phyloP scores from a whole-genome alignment of 495 filamentous ascomycete genomes.

The Bathelium albidoporum region DNA sequence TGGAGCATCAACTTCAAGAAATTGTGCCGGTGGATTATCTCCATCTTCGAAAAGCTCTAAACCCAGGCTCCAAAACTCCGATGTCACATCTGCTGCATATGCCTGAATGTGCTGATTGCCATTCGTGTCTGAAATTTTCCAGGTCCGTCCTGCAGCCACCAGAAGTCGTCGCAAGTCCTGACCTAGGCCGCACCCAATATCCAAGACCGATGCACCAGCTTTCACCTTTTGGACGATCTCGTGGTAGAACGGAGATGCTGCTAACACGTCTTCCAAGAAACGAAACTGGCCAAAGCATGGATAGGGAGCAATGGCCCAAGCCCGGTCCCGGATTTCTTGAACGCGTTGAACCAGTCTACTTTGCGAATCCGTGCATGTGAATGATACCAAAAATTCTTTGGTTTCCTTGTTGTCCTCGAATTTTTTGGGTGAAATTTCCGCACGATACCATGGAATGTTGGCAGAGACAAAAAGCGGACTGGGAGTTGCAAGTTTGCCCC shows the following conservation, averaged over 20 bases:
- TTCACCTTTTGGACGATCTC: constrained; percentile 14
- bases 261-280: constrained; percentile 3
- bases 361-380: no score
- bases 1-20: constrained; percentile 23
- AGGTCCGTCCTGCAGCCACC: constrained; percentile 21
- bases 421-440: no score
- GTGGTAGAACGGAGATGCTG: not conserved
- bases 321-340: no score
- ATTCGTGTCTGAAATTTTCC: no score
- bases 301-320: constrained; percentile 12
- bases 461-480: no score
- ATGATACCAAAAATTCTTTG: no score
- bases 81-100: constrained; percentile 22
- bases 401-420: no score
- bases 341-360: no score
- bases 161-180: constrained; percentile 28
- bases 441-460: no score
- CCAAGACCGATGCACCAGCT: constrained; percentile 21
- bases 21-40: constrained; percentile 14
- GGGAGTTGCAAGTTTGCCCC: no score
- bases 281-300: constrained; percentile 12
- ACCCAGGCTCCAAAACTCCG: constrained; percentile 20
- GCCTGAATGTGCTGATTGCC: no score
- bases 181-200: constrained; percentile 34
- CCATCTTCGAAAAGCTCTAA: constrained; percentile 31